Conservation (phyloP, 495 filamentous ascomycete species). For the Daldinia concentrica region DNA sequence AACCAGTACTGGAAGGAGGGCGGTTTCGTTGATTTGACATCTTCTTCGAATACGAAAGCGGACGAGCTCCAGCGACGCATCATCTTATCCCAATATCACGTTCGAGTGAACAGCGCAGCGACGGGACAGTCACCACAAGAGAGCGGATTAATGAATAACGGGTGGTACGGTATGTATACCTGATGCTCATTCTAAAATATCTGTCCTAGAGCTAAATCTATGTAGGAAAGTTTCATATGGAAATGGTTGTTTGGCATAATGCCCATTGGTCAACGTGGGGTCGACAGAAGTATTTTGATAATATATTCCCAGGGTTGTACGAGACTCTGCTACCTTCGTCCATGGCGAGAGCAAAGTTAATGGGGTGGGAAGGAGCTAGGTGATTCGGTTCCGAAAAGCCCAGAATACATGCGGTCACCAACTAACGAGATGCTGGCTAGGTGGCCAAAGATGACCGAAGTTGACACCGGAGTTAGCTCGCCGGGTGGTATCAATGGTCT, state of each 20-base stretch:
- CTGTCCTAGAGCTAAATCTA: not conserved
- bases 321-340: constrained; percentile 54
- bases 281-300: constrained; percentile 51
- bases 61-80: constrained; percentile 61
- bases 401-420: not conserved
- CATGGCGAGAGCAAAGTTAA: constrained; percentile 49
- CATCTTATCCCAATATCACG: constrained; percentile 60
- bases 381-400: not conserved
- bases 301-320: constrained; percentile 52
- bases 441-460: constrained; percentile 61
- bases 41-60: constrained; percentile 49
- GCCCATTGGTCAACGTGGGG: constrained; percentile 56
- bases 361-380: constrained; percentile 58
- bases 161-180: constrained; percentile 51
- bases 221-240: constrained; percentile 48
- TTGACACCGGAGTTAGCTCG: constrained; percentile 52
- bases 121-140: constrained; percentile 51
- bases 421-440: constrained; percentile 10
- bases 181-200: not conserved
- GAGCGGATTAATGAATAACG: constrained; percentile 55
- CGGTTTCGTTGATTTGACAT: constrained; percentile 59
- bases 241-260: constrained; percentile 57
- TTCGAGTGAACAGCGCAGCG: constrained; percentile 56
- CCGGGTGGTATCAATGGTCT: constrained; percentile 56
- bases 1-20: constrained; percentile 55